Conservation (phyloP, 2,329 filamentous ascomycete species). For the Biscogniauxia marginata region DNA sequence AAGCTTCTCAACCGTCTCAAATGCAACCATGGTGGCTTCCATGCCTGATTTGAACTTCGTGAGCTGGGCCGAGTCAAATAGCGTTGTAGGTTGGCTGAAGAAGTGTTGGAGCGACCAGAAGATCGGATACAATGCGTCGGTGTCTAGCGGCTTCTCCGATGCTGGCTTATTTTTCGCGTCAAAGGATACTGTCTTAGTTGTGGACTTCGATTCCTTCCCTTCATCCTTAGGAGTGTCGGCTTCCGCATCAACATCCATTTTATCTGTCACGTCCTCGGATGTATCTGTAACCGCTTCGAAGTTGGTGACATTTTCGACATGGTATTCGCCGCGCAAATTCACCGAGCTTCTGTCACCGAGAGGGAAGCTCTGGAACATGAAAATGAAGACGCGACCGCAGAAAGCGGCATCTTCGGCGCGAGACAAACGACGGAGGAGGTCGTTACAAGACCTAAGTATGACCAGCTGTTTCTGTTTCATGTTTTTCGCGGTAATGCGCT, state of each 20-base stretch:
- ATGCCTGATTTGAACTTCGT: slow-evolving; percentile 77
- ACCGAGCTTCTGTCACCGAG: slow-evolving; percentile 96
- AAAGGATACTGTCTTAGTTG: slow-evolving; percentile 44
- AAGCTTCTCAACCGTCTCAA: slow-evolving; percentile 50
- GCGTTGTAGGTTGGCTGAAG: slow-evolving; percentile 83
- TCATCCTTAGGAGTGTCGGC: slow-evolving; percentile 36
- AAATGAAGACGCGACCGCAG: slow-evolving; percentile 96
- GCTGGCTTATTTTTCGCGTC: slow-evolving; percentile 41
- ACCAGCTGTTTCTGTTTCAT: slow-evolving; percentile 83
- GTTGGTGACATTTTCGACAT: slow-evolving; percentile 88
- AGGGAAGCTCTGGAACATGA: slow-evolving; percentile 96
- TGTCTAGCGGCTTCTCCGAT: slow-evolving; percentile 56
- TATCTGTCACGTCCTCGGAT: slow-evolving; percentile 39
- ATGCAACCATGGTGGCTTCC: slow-evolving; percentile 61
- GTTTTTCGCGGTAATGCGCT: slow-evolving; percentile 77
- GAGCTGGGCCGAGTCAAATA: slow-evolving; percentile 74
- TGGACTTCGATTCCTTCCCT: slow-evolving; percentile 32
- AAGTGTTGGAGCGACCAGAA: slow-evolving; percentile 93
- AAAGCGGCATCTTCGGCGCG: slow-evolving; percentile 96
- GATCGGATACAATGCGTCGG: slow-evolving; percentile 77
- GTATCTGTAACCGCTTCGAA: slow-evolving; percentile 62
- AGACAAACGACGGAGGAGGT: slow-evolving; percentile 89
- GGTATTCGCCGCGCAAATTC: slow-evolving; percentile 92
- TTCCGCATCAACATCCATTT: slow-evolving; percentile 67
- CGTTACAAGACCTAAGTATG: slow-evolving; percentile 92